These are phyloP conservation scores for Rubroboletus satanas DNA, from an alignment of 768 basidiomycete species.

Conservation along the genomic window DNA sequence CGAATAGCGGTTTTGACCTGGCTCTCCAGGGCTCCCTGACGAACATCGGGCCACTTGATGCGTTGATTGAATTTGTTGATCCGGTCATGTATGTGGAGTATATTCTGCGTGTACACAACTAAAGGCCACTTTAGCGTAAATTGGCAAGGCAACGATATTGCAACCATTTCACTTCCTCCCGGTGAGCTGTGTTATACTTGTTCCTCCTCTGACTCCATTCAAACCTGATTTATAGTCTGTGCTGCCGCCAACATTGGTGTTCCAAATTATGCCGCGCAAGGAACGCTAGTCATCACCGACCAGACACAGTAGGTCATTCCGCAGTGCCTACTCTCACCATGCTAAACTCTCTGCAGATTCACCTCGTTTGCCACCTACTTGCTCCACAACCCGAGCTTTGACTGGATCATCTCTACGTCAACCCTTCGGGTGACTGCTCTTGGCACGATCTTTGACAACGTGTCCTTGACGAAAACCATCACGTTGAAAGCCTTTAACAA, in stretches of 20 bases:
- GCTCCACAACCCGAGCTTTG: slow-evolving; percentile 60
- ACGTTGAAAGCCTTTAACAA: slow-evolving; percentile 69
- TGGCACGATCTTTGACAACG: slow-evolving; percentile 64
- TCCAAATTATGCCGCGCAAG: slow-evolving; percentile 55
- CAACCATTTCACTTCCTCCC: slow-evolving; percentile 57
- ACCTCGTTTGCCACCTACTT: slow-evolving; percentile 63
- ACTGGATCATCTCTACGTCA: slow-evolving; percentile 68
- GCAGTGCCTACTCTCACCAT: background rate
- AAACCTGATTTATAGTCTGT: slow-evolving; percentile 43
- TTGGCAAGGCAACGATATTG: slow-evolving; percentile 64
- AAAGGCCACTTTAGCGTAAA: slow-evolving; percentile 41
- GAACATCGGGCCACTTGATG: slow-evolving; percentile 65
- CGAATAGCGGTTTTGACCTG: slow-evolving; percentile 61
- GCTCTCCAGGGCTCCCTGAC: slow-evolving; percentile 57
- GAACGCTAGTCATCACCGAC: slow-evolving; percentile 54
- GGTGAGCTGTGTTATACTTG: slow-evolving; percentile 31
- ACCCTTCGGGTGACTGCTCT: slow-evolving; percentile 61
- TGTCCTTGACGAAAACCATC: slow-evolving; percentile 56
- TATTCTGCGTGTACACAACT: background rate
- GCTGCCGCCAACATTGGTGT: slow-evolving; percentile 64
- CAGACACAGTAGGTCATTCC: slow-evolving; percentile 38
- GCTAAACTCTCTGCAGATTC: slow-evolving; percentile 39
- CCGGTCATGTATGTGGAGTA: slow-evolving; percentile 48
- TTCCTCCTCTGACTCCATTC: background rate
- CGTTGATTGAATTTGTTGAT: slow-evolving; percentile 60